Base-by-base conservation (phyloP, 768 basidiomycete species). In the Filobasidium floriforme region DNA sequence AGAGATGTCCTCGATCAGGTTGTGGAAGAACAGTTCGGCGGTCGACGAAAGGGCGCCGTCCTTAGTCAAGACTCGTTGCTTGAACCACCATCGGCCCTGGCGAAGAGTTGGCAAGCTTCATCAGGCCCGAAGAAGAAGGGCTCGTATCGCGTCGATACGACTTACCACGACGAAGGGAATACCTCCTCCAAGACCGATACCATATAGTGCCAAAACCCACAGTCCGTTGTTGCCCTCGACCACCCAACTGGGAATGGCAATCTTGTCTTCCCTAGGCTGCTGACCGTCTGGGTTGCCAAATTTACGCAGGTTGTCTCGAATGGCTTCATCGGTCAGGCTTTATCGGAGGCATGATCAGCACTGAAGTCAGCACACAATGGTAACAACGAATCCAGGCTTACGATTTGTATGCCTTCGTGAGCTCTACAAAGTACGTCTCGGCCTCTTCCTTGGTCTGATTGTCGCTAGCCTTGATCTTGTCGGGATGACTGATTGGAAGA, bases 341-440 rank as follows among this genome's bases (percentile, higher is more conserved):
- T 4, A 37, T 9, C 32, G 32, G 32, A 9, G 32, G 32, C 3
- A 40, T 1, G 12, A 19, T 22, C 14, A 10, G 46, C 7, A 24
- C 1, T 7, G 40, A 10, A 0, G 32, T 37, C 32, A 26, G 9
- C 6, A n/a, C 1, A 40, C 22, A 1, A n/a, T 9, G 18, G 22
- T n/a, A 18, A 59, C n/a, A 4, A 40, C 41, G 4, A 26, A 63
- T 46, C 57, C 61, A 10, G 24, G 79, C 88, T 67, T 65, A 90
- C 85, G 94, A 81, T 82, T 99, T 99, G 81, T 99, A 99, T 3
- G 96, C 96, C 77, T 98, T 99, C 9, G 96, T 98, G 44, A 99
- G 82, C 24, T 90, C 85, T 24, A 98, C 90, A 77, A 96, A 99
- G 66, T 85, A 85, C 62, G 86, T 83, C 71, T 89, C 89, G 40